Evolutionary conservation across 352 stramenopile species (phyloP), one percentile per base, ranked within the genome.

Genomic region (Detonula confervacea): DNA sequence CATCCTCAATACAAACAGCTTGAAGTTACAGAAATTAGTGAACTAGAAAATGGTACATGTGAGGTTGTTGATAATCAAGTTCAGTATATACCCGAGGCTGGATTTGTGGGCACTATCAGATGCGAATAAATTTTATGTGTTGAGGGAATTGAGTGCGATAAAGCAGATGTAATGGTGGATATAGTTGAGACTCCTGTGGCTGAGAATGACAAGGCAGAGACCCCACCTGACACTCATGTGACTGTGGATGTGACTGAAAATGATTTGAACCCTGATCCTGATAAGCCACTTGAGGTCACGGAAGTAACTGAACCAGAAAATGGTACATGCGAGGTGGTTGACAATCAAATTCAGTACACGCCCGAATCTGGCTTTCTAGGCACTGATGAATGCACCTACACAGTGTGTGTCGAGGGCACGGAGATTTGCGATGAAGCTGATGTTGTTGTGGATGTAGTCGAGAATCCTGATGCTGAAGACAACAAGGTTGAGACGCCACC

Each of bases 141-240:
- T 51, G 60, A 68, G 29, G 54, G 37, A n/a, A 56, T 56, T 30
- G 35, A 65, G 11, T 74, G 65, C 29, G 65, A 74, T 63, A 33
- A 27, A 22, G 60, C 7, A n/a, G 33, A 55, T 22, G 12, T 68
- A 27, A n/a, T 54, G 7, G 42, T 68, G 25, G 35, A 68, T 33
- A 37, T 68, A 25, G 42, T 24, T 29, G 39, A n/a, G 42, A 35
- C 22, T 49, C 39, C 39, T 20, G 9, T 54, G 14, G 47, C 35
- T 20, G 30, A 65, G n/a, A 37, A 68, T 37, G 60, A 68, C 29
- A 68, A 68, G 20, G 60, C 55, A 49, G 9, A 16, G 33, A 68
- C 60, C 18, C 33, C 42, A 14, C 6, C 56, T 12, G 22, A 68
- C 20, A 49, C 30, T 27, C 65, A 49, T 16, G 37, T 74, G 18